Evolutionary conservation across 768 basidiomycete species (phyloP).

Genomic region (Mycena maculata): DNA sequence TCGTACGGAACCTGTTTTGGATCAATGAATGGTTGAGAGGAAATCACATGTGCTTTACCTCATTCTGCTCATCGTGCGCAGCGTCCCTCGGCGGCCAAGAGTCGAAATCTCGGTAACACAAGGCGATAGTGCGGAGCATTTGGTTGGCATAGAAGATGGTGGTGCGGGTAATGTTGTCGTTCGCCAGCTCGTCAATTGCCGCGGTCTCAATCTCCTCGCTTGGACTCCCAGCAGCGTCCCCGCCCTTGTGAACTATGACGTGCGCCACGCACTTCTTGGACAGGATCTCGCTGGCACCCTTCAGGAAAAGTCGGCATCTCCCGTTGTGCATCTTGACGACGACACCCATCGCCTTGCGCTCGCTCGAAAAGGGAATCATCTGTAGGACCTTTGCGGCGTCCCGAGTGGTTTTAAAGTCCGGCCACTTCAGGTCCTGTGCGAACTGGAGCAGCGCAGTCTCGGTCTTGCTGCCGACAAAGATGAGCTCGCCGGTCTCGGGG

Average conservation of each 20-base stretch:
- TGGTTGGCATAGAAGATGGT: slow-evolving; percentile 99
- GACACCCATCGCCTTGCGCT: slow-evolving; percentile 95
- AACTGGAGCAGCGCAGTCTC: slow-evolving; percentile 92
- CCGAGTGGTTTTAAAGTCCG: slow-evolving; percentile 73
- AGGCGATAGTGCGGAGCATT: slow-evolving; percentile 91
- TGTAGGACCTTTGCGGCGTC: slow-evolving; percentile 74
- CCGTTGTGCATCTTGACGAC: slow-evolving; percentile 73
- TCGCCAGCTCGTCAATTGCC: slow-evolving; percentile 72
- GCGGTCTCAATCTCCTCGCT: slow-evolving; percentile 62
- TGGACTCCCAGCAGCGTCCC: slow-evolving; percentile 33
- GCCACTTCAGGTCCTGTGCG: slow-evolving; percentile 84
- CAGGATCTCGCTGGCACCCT: slow-evolving; percentile 95
- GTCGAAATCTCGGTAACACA: slow-evolving; percentile 91
- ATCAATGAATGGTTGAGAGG: slow-evolving; percentile 3
- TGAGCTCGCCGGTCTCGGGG: slow-evolving; percentile 63
- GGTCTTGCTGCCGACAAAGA: slow-evolving; percentile 94
- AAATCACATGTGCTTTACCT: slow-evolving; percentile 53
- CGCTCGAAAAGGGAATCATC: slow-evolving; percentile 94
- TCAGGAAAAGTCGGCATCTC: slow-evolving; percentile 79
- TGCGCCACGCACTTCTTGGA: slow-evolving; percentile 80
- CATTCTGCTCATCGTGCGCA: slow-evolving; percentile 55
- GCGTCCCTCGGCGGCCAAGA: slow-evolving; percentile 82
- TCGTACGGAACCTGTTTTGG: slow-evolving; percentile 71
- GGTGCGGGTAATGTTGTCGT: slow-evolving; percentile 89
- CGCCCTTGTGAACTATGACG: slow-evolving; percentile 69